Percentiles rank a stretch among this genome's conserved stretches.
Evolutionary conservation across 345 rosid species (phyloP).

Genomic region (Gossypium stocksii): DNA sequence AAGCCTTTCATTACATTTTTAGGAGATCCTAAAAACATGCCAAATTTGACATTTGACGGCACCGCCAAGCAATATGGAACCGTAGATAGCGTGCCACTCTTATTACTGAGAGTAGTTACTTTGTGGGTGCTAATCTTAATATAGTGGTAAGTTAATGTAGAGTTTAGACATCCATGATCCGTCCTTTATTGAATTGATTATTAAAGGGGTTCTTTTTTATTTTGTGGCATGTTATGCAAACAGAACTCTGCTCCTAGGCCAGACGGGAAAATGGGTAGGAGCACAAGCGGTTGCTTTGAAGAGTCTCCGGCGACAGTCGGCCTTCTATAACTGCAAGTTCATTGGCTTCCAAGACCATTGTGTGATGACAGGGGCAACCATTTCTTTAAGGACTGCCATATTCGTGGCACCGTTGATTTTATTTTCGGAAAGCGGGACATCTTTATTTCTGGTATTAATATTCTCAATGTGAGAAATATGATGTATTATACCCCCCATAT

Average conservation of each 20-base stretch:
- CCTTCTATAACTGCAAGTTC: conserved; percentile 23
- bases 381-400: conserved; percentile 12
- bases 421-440: conserved; percentile 62
- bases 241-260: conserved; percentile 58
- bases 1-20: too few relatives aligned
- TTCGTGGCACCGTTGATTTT: too few relatives aligned
- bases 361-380: conserved; percentile 54
- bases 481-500: too few relatives aligned
- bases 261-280: conserved; percentile 17
- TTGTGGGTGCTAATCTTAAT: conserved; percentile 50
- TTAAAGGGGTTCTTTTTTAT: background rate
- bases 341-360: conserved; percentile 49
- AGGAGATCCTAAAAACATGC: too few relatives aligned
- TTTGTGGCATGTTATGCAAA: background rate
- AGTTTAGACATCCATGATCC: conserved; percentile 13
- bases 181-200: background rate
- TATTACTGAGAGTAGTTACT: conserved; percentile 50
- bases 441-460: background rate
- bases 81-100: too few relatives aligned
- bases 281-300: conserved; percentile 47
- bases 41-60: too few relatives aligned
- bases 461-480: too few relatives aligned
- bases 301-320: conserved; percentile 39
- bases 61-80: too few relatives aligned
- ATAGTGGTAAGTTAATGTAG: conserved; percentile 29